phyloP scores from a whole-genome alignment of 441 rosid genomes.

The Populus tomentosa region DNA sequence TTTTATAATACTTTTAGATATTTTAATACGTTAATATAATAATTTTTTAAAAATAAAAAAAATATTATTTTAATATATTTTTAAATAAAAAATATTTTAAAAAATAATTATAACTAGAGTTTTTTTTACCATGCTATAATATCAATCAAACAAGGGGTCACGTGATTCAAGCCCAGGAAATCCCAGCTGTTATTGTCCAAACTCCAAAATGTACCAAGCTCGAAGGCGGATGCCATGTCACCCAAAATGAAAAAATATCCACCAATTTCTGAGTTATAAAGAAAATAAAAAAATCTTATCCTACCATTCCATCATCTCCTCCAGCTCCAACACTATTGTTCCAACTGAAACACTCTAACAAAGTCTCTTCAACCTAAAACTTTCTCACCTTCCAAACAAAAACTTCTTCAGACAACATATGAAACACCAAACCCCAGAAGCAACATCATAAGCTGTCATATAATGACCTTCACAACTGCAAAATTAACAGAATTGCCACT shows the following conservation, averaged over 20 bases:
- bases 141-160: no score
- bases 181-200: no score
- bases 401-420: neutral
- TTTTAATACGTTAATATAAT: no score
- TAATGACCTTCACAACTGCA: slow-evolving; percentile 50
- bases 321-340: neutral
- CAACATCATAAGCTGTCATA: neutral
- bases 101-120: no score
- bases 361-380: neutral
- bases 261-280: no score
- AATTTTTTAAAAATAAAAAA: no score
- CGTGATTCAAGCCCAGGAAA: no score
- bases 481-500: slow-evolving; percentile 73
- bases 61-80: no score
- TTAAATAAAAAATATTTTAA: no score
- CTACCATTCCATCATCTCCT: neutral
- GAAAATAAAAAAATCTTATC: slow-evolving; percentile 8
- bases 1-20: no score
- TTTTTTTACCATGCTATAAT: no score
- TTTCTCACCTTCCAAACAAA: neutral
- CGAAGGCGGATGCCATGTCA: neutral
- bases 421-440: neutral
- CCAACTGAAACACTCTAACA: neutral
- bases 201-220: no score
- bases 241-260: neutral